Percentiles rank a stretch among this genome's conserved stretches.
Conservation (phyloP, 805 yeast genomes). For the Candida silvatica region DNA sequence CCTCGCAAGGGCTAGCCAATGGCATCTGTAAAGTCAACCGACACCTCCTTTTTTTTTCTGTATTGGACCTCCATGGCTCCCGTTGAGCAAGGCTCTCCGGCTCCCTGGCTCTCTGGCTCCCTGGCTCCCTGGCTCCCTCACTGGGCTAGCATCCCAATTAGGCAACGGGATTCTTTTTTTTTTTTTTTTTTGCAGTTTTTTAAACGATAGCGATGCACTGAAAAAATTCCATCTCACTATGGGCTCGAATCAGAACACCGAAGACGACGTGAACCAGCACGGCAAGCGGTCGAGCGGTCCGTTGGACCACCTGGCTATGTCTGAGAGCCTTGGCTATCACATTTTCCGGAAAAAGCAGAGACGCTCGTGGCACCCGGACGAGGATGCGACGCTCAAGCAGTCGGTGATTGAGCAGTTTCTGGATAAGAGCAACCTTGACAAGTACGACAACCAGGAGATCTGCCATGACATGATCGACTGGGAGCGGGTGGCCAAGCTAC, state of each 20-base stretch:
- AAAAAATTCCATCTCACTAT: neutral
- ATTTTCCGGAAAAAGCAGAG: slow-evolving; percentile 58
- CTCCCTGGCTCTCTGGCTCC: too few species aligned
- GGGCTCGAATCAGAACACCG: too few species aligned
- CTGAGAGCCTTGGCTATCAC: slow-evolving; percentile 67
- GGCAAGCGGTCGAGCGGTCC: slow-evolving; percentile 13
- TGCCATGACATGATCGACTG: slow-evolving; percentile 43
- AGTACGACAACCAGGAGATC: slow-evolving; percentile 19
- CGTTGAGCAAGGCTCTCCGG: too few species aligned
- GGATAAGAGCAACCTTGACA: slow-evolving; percentile 10
- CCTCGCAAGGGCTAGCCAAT: too few species aligned
- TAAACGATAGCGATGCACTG: neutral
- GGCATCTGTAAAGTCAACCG: too few species aligned
- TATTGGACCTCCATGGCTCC: too few species aligned
- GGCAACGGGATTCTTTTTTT: too few species aligned
- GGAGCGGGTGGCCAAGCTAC: slow-evolving; percentile 46
- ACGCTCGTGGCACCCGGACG: slow-evolving; percentile 66
- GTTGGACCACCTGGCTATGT: slow-evolving; percentile 47
- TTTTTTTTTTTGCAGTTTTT: neutral
- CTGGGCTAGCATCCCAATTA: too few species aligned
- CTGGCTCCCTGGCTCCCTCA: too few species aligned
- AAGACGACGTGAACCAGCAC: too few species aligned
- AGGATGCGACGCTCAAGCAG: slow-evolving; percentile 48
- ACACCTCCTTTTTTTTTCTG: too few species aligned
- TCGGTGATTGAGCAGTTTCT: slow-evolving; percentile 29